Evolutionary conservation across 768 basidiomycete genomes (phyloP), one percentile per base, ranked within the genome.

Genomic region (Lepiota brunneoincarnata): DNA sequence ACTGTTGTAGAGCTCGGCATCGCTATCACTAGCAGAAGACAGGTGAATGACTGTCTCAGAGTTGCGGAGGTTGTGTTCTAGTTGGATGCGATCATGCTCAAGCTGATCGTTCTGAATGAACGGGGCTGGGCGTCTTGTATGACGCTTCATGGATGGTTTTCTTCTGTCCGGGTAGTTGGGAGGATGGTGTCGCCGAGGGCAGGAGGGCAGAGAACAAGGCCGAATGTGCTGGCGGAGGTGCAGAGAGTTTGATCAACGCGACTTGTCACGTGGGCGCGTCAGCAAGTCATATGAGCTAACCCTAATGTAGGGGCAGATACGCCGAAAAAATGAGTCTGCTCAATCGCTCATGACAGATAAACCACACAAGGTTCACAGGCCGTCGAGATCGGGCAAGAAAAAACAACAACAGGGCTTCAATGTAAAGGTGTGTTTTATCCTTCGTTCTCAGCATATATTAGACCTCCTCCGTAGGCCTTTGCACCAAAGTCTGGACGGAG

Each of bases 401-500:
- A 80, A 86, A 59, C 86, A 83, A 39, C 84, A 85, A 39, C 77
- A 86, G 50, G 87, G 85, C 5, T 90, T 87, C 73, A 98, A 98
- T 66, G 93, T 93, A 71, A 98, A 97, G 78, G 95, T 89, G 53
- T 42, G 73, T 64, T 6, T 51, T 34, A 48, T 26, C 10, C 11
- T n/a, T 21, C 12, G 6, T 48, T 36, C 36, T 11, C 6, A 40
- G 20, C 49, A 2, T 42, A 23, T 46, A 57, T 55, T 38, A 40
- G 26, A 24, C 26, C 54, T 51, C 20, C 46, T 23, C 23, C 23
- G 49, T 52, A 88, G 93, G 96, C 96, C 1, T 98, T 98, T 70
- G 94, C 93, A 14, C 91, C 89, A 28, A 89, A 82, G 72, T 97
- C 93, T 34, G 96, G 92, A 58, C 84, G 91, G 56, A 78, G 85